phyloP scores from a whole-genome alignment of 1,284 basidiomycete species.

The Bjerkandera adusta region DNA sequence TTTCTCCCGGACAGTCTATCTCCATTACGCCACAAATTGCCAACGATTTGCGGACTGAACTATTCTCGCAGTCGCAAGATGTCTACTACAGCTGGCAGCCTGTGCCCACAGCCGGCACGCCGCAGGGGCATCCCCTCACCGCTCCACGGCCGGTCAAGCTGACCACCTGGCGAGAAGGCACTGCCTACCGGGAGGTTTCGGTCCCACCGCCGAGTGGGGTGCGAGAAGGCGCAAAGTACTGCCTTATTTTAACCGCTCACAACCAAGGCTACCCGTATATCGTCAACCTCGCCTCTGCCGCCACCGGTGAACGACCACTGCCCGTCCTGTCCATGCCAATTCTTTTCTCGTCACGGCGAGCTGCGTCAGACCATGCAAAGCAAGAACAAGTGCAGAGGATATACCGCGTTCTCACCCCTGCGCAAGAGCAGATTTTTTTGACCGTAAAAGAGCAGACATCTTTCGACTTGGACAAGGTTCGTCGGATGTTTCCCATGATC shows the following conservation, averaged over 20 bases:
- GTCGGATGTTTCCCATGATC: not conserved
- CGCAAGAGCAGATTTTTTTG: conserved; percentile 33
- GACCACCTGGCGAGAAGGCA: conserved; percentile 64
- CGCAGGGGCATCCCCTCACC: conserved; percentile 14
- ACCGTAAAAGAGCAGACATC: conserved; percentile 76
- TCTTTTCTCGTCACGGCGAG: conserved; percentile 36
- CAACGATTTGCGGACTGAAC: conserved; percentile 80
- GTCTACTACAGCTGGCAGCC: conserved; percentile 37
- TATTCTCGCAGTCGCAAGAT: conserved; percentile 46
- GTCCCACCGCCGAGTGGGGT: conserved; percentile 59
- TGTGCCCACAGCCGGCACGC: not conserved
- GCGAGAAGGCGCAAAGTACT: conserved; percentile 56
- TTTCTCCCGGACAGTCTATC: conserved; percentile 39
- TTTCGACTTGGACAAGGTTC: conserved; percentile 87
- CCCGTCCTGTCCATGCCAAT: conserved; percentile 69
- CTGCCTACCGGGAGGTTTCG: conserved; percentile 70
- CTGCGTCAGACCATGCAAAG: conserved; percentile 38
- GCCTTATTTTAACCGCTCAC: conserved; percentile 53
- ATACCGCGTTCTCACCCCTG: conserved; percentile 39
- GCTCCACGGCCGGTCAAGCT: conserved; percentile 54
- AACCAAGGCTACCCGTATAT: conserved; percentile 26
- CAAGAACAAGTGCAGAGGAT: conserved; percentile 70
- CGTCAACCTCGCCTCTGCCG: conserved; percentile 27
- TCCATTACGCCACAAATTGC: conserved; percentile 69
- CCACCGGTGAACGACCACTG: conserved; percentile 43